Evolutionary conservation across 768 basidiomycete genomes (phyloP).

Genomic region (Filobasidium wieringae): DNA sequence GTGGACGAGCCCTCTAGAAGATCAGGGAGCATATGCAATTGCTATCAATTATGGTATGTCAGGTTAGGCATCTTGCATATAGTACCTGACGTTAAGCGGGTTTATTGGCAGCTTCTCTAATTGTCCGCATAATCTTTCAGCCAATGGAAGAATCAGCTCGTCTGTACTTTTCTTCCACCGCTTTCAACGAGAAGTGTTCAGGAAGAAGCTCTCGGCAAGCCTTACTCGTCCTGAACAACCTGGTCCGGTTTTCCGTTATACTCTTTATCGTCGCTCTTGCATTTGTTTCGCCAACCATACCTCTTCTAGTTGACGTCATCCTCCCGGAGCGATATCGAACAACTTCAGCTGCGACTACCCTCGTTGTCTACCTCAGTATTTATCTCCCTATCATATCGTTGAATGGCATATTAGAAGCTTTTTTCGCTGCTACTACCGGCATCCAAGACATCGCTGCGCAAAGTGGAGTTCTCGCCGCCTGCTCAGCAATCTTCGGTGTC

Average conservation of each 20-base stretch:
- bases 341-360: constrained; percentile 68
- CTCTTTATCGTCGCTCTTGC: constrained; percentile 58
- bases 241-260: constrained; percentile 56
- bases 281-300: constrained; percentile 65
- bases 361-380: constrained; percentile 61
- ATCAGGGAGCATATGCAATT: constrained; percentile 90
- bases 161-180: constrained; percentile 60
- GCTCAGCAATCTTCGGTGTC: constrained; percentile 57
- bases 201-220: constrained; percentile 28
- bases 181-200: neutral
- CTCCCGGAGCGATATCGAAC: constrained; percentile 49
- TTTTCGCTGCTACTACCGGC: constrained; percentile 66
- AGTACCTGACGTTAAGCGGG: neutral
- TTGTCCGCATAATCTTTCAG: constrained; percentile 86
- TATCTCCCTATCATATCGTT: constrained; percentile 81
- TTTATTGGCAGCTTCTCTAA: constrained; percentile 57
- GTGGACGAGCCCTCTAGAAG: constrained; percentile 64
- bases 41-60: constrained; percentile 84
- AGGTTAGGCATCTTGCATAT: no score
- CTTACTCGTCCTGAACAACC: constrained; percentile 48
- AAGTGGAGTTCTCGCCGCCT: constrained; percentile 62
- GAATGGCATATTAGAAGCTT: constrained; percentile 86
- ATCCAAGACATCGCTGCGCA: constrained; percentile 57
- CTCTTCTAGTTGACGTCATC: constrained; percentile 55
- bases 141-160: constrained; percentile 88